These are phyloP conservation scores for Ceratocystis cacaofunesta DNA, from an alignment of 2,329 filamentous ascomycete genomes.

Conservation along the genomic window DNA sequence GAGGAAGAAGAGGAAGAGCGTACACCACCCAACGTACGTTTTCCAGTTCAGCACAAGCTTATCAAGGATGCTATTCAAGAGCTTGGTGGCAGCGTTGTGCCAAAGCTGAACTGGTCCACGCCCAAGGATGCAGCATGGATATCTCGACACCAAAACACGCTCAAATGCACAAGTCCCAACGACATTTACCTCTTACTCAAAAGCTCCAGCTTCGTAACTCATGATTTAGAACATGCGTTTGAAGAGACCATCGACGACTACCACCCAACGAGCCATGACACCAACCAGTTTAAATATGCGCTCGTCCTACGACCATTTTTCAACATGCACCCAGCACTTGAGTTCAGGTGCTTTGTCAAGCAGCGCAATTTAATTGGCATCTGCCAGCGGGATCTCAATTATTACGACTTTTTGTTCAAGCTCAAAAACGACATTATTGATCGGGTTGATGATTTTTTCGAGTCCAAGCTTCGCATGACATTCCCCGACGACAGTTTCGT, in stretches of 20 bases:
- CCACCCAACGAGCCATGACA: conserved; percentile 30
- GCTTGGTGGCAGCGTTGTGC: conserved; percentile 71
- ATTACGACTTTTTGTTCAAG: conserved; percentile 63
- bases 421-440: conserved; percentile 51
- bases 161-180: conserved; percentile 76
- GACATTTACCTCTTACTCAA: conserved; percentile 92
- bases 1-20: conserved; percentile 26
- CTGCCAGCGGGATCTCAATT: conserved; percentile 76
- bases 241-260: conserved; percentile 45
- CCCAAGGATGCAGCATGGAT: conserved; percentile 97
- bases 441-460: conserved; percentile 65
- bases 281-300: conserved; percentile 49
- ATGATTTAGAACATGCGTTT: conserved; percentile 87
- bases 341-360: conserved; percentile 93
- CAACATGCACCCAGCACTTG: conserved; percentile 73
- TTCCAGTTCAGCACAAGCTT: conserved; percentile 57
- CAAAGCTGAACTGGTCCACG: conserved; percentile 94
- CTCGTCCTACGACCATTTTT: conserved; percentile 81
- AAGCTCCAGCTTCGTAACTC: conserved; percentile 84
- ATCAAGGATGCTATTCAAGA: conserved; percentile 67
- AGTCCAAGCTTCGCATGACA: conserved; percentile 52
- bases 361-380: conserved; percentile 65
- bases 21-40: conserved; percentile 39
- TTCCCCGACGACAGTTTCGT: conserved; percentile 76
- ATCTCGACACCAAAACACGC: conserved; percentile 64